Percentiles rank a stretch among this genome's conserved stretches.
Evolutionary conservation across 306 rosid species (phyloP).

Genomic region (apple (Malus domestica)): ASM211411v1 NC_041791.1:33720001-33720500

Average conservation of each 20-base stretch:
- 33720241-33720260: neutral
- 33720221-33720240: too few species aligned
- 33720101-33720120: neutral
- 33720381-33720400: neutral
- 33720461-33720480: slow-evolving; percentile 91
- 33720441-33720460: slow-evolving; percentile 61
- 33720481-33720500: slow-evolving; percentile 91
- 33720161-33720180: neutral
- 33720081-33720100: neutral
- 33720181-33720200: neutral
- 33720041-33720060: too few species aligned
- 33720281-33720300: slow-evolving; percentile 75
- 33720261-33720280: neutral
- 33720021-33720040: too few species aligned
- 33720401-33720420: neutral
- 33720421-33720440: slow-evolving; percentile 8
- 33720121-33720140: neutral
- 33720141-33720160: neutral
- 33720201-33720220: neutral
- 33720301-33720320: slow-evolving; percentile 90
- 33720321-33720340: slow-evolving; percentile 12
- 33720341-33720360: slow-evolving; percentile 5
- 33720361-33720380: neutral
- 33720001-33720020: too few species aligned
- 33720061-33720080: too few species aligned